These are phyloP conservation scores for Dalbergia oliveri DNA, from an alignment of 306 rosid species.

Conservation along the genomic window DNA sequence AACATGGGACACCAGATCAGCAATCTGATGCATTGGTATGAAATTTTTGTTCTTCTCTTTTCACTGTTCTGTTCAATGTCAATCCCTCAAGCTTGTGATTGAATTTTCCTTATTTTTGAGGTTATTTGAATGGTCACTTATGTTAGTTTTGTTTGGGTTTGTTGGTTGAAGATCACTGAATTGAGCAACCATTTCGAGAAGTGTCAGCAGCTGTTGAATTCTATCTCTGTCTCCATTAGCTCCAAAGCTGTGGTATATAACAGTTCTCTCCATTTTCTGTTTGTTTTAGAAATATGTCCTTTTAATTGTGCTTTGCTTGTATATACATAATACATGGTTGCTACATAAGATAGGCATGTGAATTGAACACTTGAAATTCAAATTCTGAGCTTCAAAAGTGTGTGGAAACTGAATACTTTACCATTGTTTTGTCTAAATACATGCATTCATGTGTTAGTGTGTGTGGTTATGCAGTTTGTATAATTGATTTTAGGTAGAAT, in stretches of 20 bases:
- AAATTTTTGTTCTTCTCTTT: neutral
- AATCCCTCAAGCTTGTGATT: neutral
- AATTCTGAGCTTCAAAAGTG: neutral
- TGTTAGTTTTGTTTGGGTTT: constrained; percentile 14
- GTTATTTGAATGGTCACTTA: neutral
- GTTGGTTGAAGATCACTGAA: constrained; percentile 67
- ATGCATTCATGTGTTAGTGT: neutral
- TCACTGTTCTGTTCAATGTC: constrained; percentile 2
- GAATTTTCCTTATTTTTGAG: constrained; percentile 20
- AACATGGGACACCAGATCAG: constrained; percentile 80
- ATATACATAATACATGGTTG: neutral
- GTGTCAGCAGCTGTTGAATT: constrained; percentile 87
- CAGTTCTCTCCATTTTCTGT: constrained; percentile 3
- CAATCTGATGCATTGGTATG: constrained; percentile 87
- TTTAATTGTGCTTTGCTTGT: constrained; percentile 5
- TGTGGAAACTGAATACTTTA: constrained; percentile 27
- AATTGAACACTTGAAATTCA: constrained; percentile 17
- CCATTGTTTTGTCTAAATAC: constrained; percentile 7
- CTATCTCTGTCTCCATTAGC: constrained; percentile 81
- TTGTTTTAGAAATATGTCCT: constrained; percentile 10
- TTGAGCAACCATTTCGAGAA: constrained; percentile 86
- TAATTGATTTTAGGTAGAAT: too few species aligned
- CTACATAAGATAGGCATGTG: neutral
- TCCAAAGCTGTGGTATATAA: constrained; percentile 83
- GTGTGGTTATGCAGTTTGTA: neutral